Evolutionary conservation across 495 filamentous ascomycete genomes (phyloP).

Genomic region (Aspergillus sparsus): DNA sequence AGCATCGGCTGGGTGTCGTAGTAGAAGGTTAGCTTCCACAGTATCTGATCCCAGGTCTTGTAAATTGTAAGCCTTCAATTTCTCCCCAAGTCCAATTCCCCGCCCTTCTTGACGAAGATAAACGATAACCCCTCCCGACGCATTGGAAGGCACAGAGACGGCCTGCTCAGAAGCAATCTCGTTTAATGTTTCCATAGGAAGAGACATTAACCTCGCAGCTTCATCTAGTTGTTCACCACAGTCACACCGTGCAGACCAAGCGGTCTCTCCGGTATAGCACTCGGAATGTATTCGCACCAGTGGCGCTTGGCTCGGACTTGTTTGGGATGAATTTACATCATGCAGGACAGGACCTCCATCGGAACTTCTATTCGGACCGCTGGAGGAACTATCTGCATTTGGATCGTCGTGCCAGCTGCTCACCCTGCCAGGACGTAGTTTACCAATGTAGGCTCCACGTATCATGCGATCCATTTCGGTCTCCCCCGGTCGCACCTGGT

Average conservation of each 20-base stretch:
- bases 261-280: constrained; percentile 98
- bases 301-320: constrained; percentile 49
- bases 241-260: constrained; percentile 96
- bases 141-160: constrained; percentile 50
- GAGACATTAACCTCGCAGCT: constrained; percentile 88
- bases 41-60: constrained; percentile 95
- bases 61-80: constrained; percentile 96
- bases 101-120: constrained; percentile 96
- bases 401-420: constrained; percentile 59
- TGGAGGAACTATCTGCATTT: constrained; percentile 16
- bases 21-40: constrained; percentile 88
- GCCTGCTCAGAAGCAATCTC: constrained; percentile 36
- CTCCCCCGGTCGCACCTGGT: constrained; percentile 79
- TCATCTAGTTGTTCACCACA: constrained; percentile 98
- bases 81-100: constrained; percentile 91
- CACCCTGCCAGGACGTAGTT: constrained; percentile 81
- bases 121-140: constrained; percentile 83
- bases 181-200: constrained; percentile 52
- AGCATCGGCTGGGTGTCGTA: constrained; percentile 93
- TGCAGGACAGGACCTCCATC: constrained; percentile 14
- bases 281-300: constrained; percentile 95
- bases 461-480: constrained; percentile 97
- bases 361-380: neutral
- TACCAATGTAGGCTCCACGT: constrained; percentile 85
- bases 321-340: constrained; percentile 7